phyloP scores from a whole-genome alignment of 805 yeast genomes.

The Kuraishia borneana region DNA sequence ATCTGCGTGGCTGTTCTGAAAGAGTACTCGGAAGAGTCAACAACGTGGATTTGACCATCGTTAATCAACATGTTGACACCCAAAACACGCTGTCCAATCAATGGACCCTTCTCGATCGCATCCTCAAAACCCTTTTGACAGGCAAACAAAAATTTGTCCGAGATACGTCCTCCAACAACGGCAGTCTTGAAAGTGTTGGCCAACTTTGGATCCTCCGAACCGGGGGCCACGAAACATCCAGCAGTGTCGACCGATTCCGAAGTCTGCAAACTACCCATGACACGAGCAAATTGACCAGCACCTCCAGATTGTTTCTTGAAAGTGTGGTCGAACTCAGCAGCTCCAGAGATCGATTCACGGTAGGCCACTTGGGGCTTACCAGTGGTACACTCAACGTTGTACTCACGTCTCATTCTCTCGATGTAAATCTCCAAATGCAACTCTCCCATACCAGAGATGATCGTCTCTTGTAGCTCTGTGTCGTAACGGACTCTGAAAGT shows the following conservation, averaged over 20 bases:
- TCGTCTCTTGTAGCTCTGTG: conserved; percentile 84
- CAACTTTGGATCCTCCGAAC: conserved; percentile 16
- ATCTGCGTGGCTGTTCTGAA: conserved; percentile 86
- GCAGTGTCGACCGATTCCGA: conserved; percentile 35
- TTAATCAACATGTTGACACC: conserved; percentile 89
- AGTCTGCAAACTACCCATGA: conserved; percentile 63
- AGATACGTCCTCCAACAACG: conserved; percentile 93
- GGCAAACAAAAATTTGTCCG: conserved; percentile 89
- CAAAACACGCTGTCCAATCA: conserved; percentile 86
- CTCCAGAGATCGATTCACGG: conserved; percentile 76
- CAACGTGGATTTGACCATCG: conserved; percentile 97
- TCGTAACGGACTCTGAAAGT: conserved; percentile 92
- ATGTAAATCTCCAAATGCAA: conserved; percentile 94
- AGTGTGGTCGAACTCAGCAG: conserved; percentile 79
- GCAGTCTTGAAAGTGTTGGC: conserved; percentile 74
- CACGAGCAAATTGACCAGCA: conserved; percentile 98
- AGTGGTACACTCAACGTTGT: conserved; percentile 87
- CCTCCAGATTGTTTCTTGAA: conserved; percentile 99
- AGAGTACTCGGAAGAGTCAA: conserved; percentile 92
- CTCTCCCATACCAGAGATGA: conserved; percentile 97
- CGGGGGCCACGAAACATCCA: conserved; percentile 5
- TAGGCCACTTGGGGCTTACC: conserved; percentile 98
- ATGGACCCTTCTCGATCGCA: conserved; percentile 90
- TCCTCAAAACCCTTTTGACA: conserved; percentile 95
- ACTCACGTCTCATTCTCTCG: conserved; percentile 96